Base-by-base conservation (phyloP, 768 basidiomycete genomes). In the Suillus placidus region DNA sequence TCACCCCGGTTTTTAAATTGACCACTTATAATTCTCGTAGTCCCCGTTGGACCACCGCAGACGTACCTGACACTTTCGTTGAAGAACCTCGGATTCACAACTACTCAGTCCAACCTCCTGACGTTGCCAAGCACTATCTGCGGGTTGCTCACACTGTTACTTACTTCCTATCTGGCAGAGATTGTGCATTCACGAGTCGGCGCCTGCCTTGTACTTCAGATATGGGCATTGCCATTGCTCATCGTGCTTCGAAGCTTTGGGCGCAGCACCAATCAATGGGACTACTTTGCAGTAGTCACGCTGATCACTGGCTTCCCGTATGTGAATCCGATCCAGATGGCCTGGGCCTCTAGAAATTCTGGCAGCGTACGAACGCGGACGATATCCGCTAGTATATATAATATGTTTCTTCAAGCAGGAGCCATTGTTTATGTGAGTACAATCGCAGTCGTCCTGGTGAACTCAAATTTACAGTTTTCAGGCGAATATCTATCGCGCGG, bases 201-300 rank as follows among this genome's bases (percentile, higher is more conserved):
- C 30, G 82, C 84, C 2, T 82, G 84, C 4, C 75, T 88, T 32
- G 73, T 87, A 34, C 78, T 85, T 16, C 83, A 88, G 64, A 60
- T 89, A 62, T 91, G 88, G 88, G 85, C 86, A 1, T 75, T 90
- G 6, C 86, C 87, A 3, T 80, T 88, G 34, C 79, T 91, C 49
- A 80, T 88, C 62, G 83, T 84, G 1, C 78, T 88, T 0, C 84
- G 85, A 69, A 83, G 83, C 4, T 85, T 88, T 72, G 76, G 77
- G 67, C 62, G 66, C 30, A 61, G 78, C 1, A 86, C 86, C 2
- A 84, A 81, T 14, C 84, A 83, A 71, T 88, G 86, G 86, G 82
- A 80, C 3, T 85, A 85, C 71, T 87, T 77, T 68, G 79, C 78
- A 0, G 84, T 88, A 14, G 83, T 87, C 26, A 80, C 82, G 0